Evolutionary conservation across 139 green algal genomes (phyloP), one percentile per base, ranked within the genome.

Genomic region (Haematococcus sp.): DNA sequence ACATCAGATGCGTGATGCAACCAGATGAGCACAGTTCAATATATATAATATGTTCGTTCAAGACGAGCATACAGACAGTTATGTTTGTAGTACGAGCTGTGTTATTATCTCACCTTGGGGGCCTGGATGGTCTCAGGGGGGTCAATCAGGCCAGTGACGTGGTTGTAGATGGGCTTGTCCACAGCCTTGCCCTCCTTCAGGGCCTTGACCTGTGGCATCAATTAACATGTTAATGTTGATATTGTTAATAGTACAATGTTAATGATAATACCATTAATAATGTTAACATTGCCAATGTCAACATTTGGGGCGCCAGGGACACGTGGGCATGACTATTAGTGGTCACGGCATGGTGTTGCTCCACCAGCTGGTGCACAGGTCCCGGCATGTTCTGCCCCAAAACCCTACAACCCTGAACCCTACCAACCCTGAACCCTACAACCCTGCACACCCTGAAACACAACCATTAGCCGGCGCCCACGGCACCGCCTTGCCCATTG

Each of bases 151-250:
- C 96, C 95, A 9, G 91, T 90, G 15, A 99, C 96, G 86, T 99
- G 96, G 92, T 99, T 99, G 95, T 99, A 99, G 85, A 99, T 99
- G 60, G 93, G 96, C 93, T 99, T 99, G 52, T 96, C 80, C 13
- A 98, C 93, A 20, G 91, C 19, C 93, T 98, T 97, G 81, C 96
- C 96, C 76, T 97, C 92, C 90, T 98, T 98, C 61, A 99, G 84
- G 30, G 86, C 95, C 86, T 97, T 97, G 64, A 98, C 88, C 84
- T 91, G 86, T 43, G 43, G 51, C 15, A 46, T 2, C 33, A 60
- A 7, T n/a, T n/a, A n/a, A n/a, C 46, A 55, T 55, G 46, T 23
- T 15, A 55, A 23, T 17, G 15, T 15, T 55, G 46, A n/a, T n/a
- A n/a, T n/a, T n/a, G n/a, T n/a, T n/a, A n/a, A n/a, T n/a, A n/a